Conservation (phyloP, 1,284 basidiomycete species). For the Rhizoctonia solani region DNA sequence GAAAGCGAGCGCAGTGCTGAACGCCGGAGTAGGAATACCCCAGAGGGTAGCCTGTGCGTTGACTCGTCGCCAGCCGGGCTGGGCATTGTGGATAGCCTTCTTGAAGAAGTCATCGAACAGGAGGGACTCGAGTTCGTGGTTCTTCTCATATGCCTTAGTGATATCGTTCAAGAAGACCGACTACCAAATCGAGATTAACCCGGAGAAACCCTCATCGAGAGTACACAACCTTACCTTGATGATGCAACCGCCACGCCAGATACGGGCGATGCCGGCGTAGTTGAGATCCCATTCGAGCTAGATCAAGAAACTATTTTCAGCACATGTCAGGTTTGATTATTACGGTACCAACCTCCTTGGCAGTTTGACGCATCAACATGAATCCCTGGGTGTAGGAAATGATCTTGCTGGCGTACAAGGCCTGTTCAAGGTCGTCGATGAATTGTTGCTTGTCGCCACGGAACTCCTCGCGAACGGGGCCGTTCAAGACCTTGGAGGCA, state of each 20-base stretch:
- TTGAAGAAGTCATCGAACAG: slow-evolving; percentile 99
- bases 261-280: slow-evolving; percentile 95
- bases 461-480: slow-evolving; percentile 91
- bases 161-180: slow-evolving; percentile 95
- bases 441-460: slow-evolving; percentile 98
- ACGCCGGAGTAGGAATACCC: slow-evolving; percentile 96
- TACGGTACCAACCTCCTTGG: slow-evolving; percentile 77
- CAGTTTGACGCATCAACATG: slow-evolving; percentile 99
- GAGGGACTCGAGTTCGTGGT: slow-evolving; percentile 85
- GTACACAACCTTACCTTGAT: slow-evolving; percentile 72
- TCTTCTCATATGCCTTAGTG: slow-evolving; percentile 90
- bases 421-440: slow-evolving; percentile 98
- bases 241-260: slow-evolving; percentile 99
- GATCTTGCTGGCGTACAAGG: slow-evolving; percentile 99
- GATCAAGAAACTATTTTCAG: slow-evolving; percentile 35
- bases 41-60: slow-evolving; percentile 95
- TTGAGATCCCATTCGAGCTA: slow-evolving; percentile 82
- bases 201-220: slow-evolving; percentile 5
- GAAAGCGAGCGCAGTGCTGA: slow-evolving; percentile 97
- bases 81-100: slow-evolving; percentile 91
- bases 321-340: slow-evolving; percentile 45
- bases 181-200: slow-evolving; percentile 45
- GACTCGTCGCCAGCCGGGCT: slow-evolving; percentile 98
- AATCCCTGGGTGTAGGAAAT: slow-evolving; percentile 99
- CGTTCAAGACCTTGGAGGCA: slow-evolving; percentile 88